These are phyloP conservation scores for Trichophyton schoenleinii DNA, from an alignment of 2,329 filamentous ascomycete genomes.

Conservation along the genomic window DNA sequence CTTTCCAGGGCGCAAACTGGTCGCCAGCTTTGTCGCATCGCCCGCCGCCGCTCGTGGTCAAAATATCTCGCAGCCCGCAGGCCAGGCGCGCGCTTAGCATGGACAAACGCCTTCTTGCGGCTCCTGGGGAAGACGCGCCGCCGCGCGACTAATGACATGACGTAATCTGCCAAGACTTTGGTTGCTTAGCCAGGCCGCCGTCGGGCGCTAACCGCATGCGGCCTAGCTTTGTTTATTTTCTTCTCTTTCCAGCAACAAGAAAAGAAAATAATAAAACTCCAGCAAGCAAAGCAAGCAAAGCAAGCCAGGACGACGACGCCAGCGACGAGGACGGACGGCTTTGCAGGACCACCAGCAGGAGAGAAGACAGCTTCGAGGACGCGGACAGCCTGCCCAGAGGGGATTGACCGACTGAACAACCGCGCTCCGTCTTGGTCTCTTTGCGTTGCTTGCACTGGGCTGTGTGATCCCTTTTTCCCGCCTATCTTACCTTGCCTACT, in stretches of 20 bases:
- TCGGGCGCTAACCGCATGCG: conserved; percentile 10
- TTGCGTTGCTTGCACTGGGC: no score
- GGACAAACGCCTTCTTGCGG: neutral
- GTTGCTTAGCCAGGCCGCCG: conserved; percentile 10
- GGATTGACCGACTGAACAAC: neutral
- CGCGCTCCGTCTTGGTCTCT: no score
- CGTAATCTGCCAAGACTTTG: conserved; percentile 10
- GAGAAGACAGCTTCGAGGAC: neutral
- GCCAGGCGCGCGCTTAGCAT: neutral
- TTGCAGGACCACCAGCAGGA: neutral
- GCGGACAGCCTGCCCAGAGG: neutral
- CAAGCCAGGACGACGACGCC: neutral
- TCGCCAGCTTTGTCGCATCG: neutral
- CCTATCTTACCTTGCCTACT: no score
- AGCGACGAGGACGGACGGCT: neutral
- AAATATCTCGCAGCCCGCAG: neutral
- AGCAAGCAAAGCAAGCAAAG: no score
- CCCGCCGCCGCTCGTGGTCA: neutral
- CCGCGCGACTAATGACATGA: conserved; percentile 1
- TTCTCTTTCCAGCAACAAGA: neutral
- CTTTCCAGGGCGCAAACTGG: neutral
- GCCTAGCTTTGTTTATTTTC: conserved; percentile 16
- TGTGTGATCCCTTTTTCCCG: no score
- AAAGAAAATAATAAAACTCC: conserved; percentile 6
- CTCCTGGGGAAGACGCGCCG: conserved; percentile 8